A percentile compares a stretch with the other conserved stretches of the same genome.
Conservation (phyloP, 441 rosid species). For the Erodium texanum region DNA sequence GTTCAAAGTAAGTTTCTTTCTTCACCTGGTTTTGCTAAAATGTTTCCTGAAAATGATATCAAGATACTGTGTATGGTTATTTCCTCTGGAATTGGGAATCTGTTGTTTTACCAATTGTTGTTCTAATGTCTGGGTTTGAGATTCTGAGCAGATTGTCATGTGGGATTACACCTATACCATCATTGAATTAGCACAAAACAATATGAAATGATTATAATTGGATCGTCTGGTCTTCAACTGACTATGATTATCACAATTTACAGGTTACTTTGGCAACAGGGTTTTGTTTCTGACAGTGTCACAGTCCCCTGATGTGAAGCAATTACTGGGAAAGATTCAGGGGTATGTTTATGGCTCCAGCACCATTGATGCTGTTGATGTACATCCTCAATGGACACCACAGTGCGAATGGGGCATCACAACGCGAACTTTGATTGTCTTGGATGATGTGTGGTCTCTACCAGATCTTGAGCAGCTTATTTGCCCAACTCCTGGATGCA, state of each 20-base stretch:
- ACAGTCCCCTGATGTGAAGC: conserved; percentile 63
- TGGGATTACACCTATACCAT: too few species aligned
- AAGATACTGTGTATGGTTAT: too few species aligned
- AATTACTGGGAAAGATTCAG: conserved; percentile 32
- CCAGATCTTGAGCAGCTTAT: conserved; percentile 47
- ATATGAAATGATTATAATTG: background rate
- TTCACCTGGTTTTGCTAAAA: too few species aligned
- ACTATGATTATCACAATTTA: conserved; percentile 4
- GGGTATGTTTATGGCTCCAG: conserved; percentile 34
- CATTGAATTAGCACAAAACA: too few species aligned
- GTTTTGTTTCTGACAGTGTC: conserved; percentile 67
- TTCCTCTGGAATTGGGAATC: background rate
- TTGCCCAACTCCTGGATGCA: conserved; percentile 35
- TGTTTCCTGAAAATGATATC: too few species aligned
- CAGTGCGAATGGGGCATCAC: conserved; percentile 25
- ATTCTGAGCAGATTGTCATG: too few species aligned
- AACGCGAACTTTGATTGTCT: conserved; percentile 34
- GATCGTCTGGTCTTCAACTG: background rate
- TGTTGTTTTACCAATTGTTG: too few species aligned
- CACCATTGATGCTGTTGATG: conserved; percentile 14
- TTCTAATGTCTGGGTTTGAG: too few species aligned
- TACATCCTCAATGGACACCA: conserved; percentile 25
- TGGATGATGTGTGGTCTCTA: conserved; percentile 77
- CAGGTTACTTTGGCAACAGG: conserved; percentile 44
- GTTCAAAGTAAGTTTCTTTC: conserved; percentile 44